Evolutionary conservation across 2,329 filamentous ascomycete species (phyloP).

Genomic region (Fonsecaea multimorphosa): DNA sequence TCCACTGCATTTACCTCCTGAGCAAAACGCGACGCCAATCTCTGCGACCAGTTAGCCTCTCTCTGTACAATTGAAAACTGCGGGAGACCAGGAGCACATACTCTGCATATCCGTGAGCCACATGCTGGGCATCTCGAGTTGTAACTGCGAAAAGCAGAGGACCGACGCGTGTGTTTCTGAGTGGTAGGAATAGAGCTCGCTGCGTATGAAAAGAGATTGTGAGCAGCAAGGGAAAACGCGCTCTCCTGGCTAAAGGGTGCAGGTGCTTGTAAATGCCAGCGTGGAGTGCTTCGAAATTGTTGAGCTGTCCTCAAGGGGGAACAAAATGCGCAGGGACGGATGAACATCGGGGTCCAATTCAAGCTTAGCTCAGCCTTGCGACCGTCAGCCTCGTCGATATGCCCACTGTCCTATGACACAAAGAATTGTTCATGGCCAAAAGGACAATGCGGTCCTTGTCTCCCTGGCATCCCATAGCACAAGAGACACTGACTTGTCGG

Average conservation of each 20-base stretch:
- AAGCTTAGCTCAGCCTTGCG: neutral
- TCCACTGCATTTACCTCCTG: conserved; percentile 72
- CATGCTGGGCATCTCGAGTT: conserved; percentile 77
- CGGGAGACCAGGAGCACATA: conserved; percentile 56
- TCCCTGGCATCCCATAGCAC: neutral
- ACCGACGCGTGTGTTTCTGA: neutral
- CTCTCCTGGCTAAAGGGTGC: neutral
- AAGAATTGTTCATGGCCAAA: too few relatives aligned
- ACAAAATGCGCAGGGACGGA: neutral
- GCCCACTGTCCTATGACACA: too few relatives aligned
- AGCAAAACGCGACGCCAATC: conserved; percentile 96
- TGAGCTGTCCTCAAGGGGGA: conserved; percentile 32
- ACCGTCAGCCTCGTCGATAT: neutral
- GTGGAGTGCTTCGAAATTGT: conserved; percentile 17
- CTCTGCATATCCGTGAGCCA: conserved; percentile 97
- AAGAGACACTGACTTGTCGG: neutral
- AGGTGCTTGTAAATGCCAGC: neutral
- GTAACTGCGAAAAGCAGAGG: neutral
- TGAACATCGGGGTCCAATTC: neutral
- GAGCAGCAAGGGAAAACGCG: neutral
- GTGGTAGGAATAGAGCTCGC: neutral
- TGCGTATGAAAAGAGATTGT: conserved; percentile 18
- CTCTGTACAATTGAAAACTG: conserved; percentile 23
- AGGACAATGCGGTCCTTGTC: neutral
- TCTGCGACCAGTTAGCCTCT: conserved; percentile 62